Evolutionary conservation across 805 yeast genomes (phyloP), one percentile per base, ranked within the genome.

Genomic region (Wickerhamomyces bisporus): DNA sequence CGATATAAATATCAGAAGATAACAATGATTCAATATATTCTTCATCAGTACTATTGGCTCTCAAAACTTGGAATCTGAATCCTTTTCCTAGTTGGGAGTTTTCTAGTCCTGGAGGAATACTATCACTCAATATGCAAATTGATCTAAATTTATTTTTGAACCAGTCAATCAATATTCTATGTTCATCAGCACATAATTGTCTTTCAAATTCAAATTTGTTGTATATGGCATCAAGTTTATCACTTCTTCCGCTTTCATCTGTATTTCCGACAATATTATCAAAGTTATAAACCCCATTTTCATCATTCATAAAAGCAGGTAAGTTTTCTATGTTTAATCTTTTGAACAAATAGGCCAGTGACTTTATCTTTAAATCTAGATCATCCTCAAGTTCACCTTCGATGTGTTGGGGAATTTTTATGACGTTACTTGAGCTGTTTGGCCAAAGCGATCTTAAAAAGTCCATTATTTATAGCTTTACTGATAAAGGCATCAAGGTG

Each of bases 121-220:
- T 76, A 4, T 77, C 62, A 17, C 31, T 29, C 23, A 82, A 56
- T 4, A 82, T 66, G 47, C 84, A 71, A 50, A 74, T 55, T 2
- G 84, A 64, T 38, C 91, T 63, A 55, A 79, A 81, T 57, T 75
- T 74, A 63, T 82, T 82, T 51, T 79, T 80, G 33, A 66, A 53
- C 70, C 78, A 82, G 52, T 82, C 89, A 15, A 79, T 68, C 39
- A 80, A 62, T 11, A 82, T 77, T 19, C 88, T 64, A 52, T 81
- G 79, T 39, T 79, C 80, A 55, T 81, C 86, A 12, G 60, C 44
- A n/a, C 65, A 39, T 30, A 81, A 43, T 7, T 59, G 45, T 9
- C 50, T 43, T 34, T 66, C 65, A 47, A 82, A 77, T 26, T 55
- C 65, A 0, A 44, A 36, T 30, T 66, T 57, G 53, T 79, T 78